Conservation (phyloP, 305 asterid genomes). For the Fraxinus angustifolia region DNA sequence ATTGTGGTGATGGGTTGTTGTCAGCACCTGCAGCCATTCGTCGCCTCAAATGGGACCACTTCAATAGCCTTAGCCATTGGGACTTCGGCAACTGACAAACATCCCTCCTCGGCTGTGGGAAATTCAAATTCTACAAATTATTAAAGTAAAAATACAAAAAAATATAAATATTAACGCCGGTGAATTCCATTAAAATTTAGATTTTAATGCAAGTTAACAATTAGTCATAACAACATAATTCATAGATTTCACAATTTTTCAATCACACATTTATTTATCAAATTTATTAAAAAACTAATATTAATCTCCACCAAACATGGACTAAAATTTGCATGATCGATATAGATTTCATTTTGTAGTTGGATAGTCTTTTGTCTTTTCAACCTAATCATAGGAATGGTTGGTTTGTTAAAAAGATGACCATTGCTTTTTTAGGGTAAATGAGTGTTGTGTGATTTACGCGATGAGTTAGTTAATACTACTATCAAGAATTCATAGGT, state of each 20-base stretch:
- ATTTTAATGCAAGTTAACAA: not conserved
- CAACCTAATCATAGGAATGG: not conserved
- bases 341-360: not conserved
- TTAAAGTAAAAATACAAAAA: too few species aligned
- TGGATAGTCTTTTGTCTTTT: not conserved
- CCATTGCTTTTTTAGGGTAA: not conserved
- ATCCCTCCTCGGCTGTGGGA: not conserved
- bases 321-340: not conserved
- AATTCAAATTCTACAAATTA: not conserved
- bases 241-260: not conserved
- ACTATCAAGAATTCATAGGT: not conserved
- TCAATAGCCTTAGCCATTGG: not conserved
- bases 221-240: too few species aligned
- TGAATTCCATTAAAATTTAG: too few species aligned
- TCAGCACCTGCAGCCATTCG: not conserved
- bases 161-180: too few species aligned
- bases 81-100: not conserved
- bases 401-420: not conserved
- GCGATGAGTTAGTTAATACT: not conserved
- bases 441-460: not conserved
- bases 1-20: not conserved
- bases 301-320: not conserved
- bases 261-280: not conserved
- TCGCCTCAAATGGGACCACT: not conserved
- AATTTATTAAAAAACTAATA: too few species aligned